phyloP scores from a whole-genome alignment of 352 stramenopile genomes.

The Phytopythium cucurbitacearum region DNA sequence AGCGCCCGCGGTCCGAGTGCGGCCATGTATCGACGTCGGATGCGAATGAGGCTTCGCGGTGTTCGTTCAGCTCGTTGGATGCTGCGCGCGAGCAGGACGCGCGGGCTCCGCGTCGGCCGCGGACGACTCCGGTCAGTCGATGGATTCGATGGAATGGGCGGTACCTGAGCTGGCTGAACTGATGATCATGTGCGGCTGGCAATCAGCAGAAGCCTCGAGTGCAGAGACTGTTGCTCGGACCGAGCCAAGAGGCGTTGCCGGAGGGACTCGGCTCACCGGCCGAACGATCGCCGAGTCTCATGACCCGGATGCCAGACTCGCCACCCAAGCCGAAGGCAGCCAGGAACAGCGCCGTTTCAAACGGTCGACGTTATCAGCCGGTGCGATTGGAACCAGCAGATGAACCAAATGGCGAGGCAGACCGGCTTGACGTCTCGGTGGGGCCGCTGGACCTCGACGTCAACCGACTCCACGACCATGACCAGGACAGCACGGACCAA shows the following conservation, averaged over 20 bases:
- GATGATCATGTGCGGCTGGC: too few species aligned
- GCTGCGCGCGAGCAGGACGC: background rate
- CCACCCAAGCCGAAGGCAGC: slow-evolving; percentile 19
- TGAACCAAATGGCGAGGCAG: background rate
- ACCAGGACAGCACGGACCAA: background rate
- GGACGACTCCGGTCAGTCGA: background rate
- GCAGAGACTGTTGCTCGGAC: slow-evolving; percentile 23
- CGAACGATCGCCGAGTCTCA: slow-evolving; percentile 16
- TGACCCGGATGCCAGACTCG: slow-evolving; percentile 54
- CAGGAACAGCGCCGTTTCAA: background rate
- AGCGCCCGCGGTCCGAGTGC: slow-evolving; percentile 1
- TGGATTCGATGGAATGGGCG: background rate
- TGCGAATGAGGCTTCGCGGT: background rate
- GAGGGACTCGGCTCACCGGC: slow-evolving; percentile 4
- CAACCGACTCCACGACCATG: background rate
- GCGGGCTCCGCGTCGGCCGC: background rate
- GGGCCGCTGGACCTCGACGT: background rate
- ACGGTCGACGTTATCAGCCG: background rate
- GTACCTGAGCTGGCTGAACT: too few species aligned
- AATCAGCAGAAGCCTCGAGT: slow-evolving; percentile 33
- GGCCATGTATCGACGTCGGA: background rate
- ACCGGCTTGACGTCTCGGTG: background rate
- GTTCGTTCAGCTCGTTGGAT: background rate
- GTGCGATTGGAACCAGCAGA: background rate
- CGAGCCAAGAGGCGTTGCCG: slow-evolving; percentile 15